Percentiles rank a stretch among this genome's conserved stretches.
Evolutionary conservation across 2,329 filamentous ascomycete genomes (phyloP).

Genomic region (Metarhizium robertsii): DNA sequence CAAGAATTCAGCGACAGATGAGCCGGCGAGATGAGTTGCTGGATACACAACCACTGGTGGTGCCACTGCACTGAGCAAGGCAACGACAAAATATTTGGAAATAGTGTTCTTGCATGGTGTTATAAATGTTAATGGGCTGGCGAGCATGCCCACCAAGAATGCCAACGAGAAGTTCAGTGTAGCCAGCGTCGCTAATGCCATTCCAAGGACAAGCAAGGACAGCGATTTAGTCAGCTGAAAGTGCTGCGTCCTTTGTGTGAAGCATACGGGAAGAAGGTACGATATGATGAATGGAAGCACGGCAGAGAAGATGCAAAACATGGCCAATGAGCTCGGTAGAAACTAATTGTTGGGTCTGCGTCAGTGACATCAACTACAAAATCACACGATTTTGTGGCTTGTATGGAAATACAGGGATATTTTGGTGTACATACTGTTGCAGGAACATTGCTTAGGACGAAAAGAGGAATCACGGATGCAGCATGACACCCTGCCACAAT

Average conservation of each 20-base stretch:
- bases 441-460: conserved; percentile 70
- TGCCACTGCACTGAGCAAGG: conserved; percentile 49
- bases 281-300: conserved; percentile 50
- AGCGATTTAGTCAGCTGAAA: conserved; percentile 78
- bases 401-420: not conserved
- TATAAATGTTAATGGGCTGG: conserved; percentile 71
- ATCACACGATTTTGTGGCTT: not conserved
- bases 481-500: conserved; percentile 67
- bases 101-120: conserved; percentile 34
- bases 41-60: conserved; percentile 48
- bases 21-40: conserved; percentile 31
- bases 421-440: conserved; percentile 44
- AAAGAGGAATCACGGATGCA: conserved; percentile 70
- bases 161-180: conserved; percentile 93
- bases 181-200: conserved; percentile 84
- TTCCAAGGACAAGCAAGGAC: conserved; percentile 83
- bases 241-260: conserved; percentile 54
- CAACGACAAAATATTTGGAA: conserved; percentile 31
- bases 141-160: conserved; percentile 72
- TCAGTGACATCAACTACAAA: not conserved
- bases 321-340: conserved; percentile 47
- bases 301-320: conserved; percentile 46
- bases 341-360: conserved; percentile 30
- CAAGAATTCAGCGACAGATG: conserved; percentile 49
- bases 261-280: conserved; percentile 39